Evolutionary conservation across 208 protist species (phyloP), one percentile per base, ranked within the genome.

Genomic region (Jaenimonas drosophilae): DNA sequence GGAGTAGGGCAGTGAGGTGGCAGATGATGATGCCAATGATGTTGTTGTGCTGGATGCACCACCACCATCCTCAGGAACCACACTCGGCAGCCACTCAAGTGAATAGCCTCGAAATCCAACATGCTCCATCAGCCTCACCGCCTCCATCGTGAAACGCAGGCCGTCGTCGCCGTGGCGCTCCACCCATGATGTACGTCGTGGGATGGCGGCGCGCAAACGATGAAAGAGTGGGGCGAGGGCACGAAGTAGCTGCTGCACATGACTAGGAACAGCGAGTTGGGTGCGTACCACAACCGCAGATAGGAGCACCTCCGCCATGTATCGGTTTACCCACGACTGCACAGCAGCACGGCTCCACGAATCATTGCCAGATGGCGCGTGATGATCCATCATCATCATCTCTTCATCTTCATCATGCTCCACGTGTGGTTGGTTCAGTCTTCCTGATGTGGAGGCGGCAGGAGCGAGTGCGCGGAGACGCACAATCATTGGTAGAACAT

Each of bases 61-160:
- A 16, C 23, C 12, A 16, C 24, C 9, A 31, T 11, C n/a, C 28
- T 46, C 30, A 9, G 60, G n/a, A 5, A 73, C 53, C 0, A 63
- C 51, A 2, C 58, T 63, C 2, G 81, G 83, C 21, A 91, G 46
- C 79, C 83, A 91, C 51, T 91, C 77, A n/a, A n/a, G n/a, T n/a
- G n/a, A n/a, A n/a, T n/a, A n/a, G n/a, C n/a, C n/a, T n/a, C n/a
- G n/a, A n/a, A n/a, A n/a, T n/a, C 71, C 74, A 5, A 91, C 64
- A 4, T 78, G 46, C 39, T 87, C 61, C 40, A 91, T 49, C 33
- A 91, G 47, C 19, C 69, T 45, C 16, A 33, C 57, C 16, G 73
- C 78, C 44, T 86, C 77, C n/a, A 28, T 29, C 29, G 67, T 72
- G 36, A 91, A 85, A 30, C 42, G 29, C 12, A 68, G 26, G 9